These are phyloP conservation scores for Clarireedia homoeocarpa DNA, from an alignment of 2,329 filamentous ascomycete genomes.

Conservation along the genomic window DNA sequence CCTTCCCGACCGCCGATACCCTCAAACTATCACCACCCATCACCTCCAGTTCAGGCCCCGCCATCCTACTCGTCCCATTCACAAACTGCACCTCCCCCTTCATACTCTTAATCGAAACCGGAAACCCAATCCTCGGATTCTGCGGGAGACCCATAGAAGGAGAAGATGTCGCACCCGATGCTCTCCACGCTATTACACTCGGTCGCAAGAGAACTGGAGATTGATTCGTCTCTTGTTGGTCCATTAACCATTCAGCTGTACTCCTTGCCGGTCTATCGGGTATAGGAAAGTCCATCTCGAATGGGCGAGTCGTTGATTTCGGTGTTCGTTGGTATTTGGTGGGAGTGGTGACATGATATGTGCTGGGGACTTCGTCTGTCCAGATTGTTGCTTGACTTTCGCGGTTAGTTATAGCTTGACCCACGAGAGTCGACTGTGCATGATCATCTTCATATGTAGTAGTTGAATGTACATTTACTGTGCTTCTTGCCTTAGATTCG, in stretches of 20 bases:
- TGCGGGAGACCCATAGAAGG: background rate
- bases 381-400: constrained; percentile 23
- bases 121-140: constrained; percentile 10
- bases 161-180: background rate
- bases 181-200: background rate
- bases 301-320: background rate
- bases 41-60: background rate
- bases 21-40: background rate
- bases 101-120: background rate
- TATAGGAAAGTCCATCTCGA: constrained; percentile 12
- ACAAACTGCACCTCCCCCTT: background rate
- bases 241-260: constrained; percentile 17
- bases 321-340: constrained; percentile 6
- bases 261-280: constrained; percentile 9
- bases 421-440: too few relatives aligned
- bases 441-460: background rate
- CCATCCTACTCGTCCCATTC: background rate
- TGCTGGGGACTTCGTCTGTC: constrained; percentile 22
- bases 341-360: background rate
- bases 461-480: too few relatives aligned
- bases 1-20: background rate
- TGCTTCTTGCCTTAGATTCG: too few relatives aligned
- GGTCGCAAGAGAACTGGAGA: background rate
- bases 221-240: constrained; percentile 1
- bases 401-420: background rate